Evolutionary conservation across 108 stramenopile species (phyloP).

Genomic region (Schizochytrium sp.): DNA sequence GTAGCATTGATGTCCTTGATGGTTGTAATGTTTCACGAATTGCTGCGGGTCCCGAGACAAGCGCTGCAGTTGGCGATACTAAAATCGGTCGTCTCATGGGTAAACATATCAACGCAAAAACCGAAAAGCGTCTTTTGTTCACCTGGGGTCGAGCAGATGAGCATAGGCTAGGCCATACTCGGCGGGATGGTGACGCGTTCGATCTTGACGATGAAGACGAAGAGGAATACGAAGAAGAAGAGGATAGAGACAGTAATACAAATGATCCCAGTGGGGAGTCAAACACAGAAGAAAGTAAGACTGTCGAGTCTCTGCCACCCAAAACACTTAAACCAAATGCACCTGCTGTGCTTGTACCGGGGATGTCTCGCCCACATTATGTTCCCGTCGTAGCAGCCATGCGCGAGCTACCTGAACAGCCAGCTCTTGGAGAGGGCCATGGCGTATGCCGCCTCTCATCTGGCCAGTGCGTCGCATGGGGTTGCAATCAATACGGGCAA

Average conservation of each 20-base stretch:
- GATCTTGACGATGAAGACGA: not conserved
- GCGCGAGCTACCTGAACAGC: not conserved
- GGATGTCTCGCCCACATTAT: not conserved
- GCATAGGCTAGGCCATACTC: not conserved
- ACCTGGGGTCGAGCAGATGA: slow-evolving; percentile 34
- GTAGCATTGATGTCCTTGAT: not conserved
- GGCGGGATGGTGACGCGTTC: slow-evolving; percentile 25
- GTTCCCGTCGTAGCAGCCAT: not conserved
- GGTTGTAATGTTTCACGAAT: not conserved
- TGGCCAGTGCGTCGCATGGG: slow-evolving; percentile 18
- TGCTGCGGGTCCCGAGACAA: not conserved
- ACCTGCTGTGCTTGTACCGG: not conserved
- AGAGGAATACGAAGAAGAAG: not conserved
- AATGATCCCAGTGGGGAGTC: not conserved
- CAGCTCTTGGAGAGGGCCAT: slow-evolving; percentile 9
- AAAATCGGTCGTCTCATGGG: slow-evolving; percentile 19
- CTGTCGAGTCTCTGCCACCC: not conserved
- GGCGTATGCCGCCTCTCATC: not conserved
- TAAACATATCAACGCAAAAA: slow-evolving; percentile 20
- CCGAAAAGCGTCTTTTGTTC: not conserved
- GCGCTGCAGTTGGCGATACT: slow-evolving; percentile 43
- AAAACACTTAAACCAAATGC: not conserved
- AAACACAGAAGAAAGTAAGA: not conserved
- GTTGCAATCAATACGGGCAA: not conserved
- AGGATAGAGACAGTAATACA: not conserved